Conservation (phyloP, 257 asterid species). For the Coffea eugenioides region DNA sequence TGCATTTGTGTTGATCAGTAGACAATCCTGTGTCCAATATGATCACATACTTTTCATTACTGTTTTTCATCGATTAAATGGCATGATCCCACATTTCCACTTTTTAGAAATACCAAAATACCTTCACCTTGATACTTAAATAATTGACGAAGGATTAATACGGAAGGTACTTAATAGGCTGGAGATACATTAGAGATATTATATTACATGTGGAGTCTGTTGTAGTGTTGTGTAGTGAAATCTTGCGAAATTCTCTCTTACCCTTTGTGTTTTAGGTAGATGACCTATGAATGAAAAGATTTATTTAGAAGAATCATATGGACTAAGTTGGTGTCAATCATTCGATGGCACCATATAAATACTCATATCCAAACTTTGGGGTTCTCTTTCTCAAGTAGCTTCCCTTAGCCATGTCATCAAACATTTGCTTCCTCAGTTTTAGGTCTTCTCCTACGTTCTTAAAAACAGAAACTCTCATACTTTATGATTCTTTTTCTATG, state of each 20-base stretch:
- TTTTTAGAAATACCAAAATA: not conserved
- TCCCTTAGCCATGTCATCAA: not conserved
- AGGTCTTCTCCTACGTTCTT: not conserved
- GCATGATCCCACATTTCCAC: not conserved
- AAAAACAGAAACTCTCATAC: not conserved
- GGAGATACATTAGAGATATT: not conserved
- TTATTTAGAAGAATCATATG: not conserved
- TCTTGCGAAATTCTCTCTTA: not conserved
- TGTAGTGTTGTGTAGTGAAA: not conserved
- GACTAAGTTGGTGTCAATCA: not conserved
- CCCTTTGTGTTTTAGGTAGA: not conserved
- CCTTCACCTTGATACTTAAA: not conserved
- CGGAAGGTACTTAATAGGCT: not conserved
- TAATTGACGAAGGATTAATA: not conserved
- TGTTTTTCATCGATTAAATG: not conserved
- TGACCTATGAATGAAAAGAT: not conserved
- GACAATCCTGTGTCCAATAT: not conserved
- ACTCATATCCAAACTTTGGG: not conserved
- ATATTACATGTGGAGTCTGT: not conserved
- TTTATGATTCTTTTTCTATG: not conserved
- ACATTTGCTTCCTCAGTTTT: not conserved
- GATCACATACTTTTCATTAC: not conserved
- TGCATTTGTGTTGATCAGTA: not conserved
- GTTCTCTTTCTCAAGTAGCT: not conserved
- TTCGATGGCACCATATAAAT: not conserved